Conservation (phyloP, 345 rosid species). For the Lagerstroemia speciosa region DNA sequence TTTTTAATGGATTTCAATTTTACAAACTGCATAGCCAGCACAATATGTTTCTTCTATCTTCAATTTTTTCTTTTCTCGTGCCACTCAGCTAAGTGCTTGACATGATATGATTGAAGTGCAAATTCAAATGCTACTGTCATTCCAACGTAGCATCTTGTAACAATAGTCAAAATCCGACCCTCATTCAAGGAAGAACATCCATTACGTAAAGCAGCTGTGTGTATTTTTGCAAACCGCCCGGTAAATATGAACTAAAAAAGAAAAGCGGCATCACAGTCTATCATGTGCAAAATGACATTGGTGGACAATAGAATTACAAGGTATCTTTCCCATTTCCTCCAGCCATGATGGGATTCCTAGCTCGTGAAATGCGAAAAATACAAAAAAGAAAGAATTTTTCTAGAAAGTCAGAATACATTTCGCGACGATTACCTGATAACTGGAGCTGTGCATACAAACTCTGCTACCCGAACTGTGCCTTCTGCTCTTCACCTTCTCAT, state of each 20-base stretch:
- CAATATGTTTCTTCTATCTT: no score
- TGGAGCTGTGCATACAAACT: constrained; percentile 2
- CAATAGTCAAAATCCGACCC: no score
- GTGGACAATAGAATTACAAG: neutral
- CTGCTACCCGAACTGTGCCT: neutral
- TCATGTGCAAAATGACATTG: neutral
- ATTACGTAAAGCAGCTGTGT: no score
- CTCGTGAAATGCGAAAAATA: neutral
- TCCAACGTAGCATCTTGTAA: no score
- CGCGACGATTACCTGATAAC: neutral
- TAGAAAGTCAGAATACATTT: neutral
- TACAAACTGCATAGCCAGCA: no score
- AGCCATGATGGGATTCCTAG: neutral
- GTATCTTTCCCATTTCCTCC: neutral
- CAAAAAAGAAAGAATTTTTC: neutral
- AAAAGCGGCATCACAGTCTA: neutral
- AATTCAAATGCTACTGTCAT: no score
- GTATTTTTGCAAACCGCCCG: no score
- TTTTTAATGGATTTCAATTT: no score
- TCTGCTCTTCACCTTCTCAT: neutral
- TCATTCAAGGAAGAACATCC: no score
- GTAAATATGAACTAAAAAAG: no score
- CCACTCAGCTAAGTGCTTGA: neutral
- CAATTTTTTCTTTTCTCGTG: neutral
- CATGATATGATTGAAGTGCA: no score